phyloP scores from a whole-genome alignment of 768 basidiomycete species.

The Sarcodon sp. region DNA sequence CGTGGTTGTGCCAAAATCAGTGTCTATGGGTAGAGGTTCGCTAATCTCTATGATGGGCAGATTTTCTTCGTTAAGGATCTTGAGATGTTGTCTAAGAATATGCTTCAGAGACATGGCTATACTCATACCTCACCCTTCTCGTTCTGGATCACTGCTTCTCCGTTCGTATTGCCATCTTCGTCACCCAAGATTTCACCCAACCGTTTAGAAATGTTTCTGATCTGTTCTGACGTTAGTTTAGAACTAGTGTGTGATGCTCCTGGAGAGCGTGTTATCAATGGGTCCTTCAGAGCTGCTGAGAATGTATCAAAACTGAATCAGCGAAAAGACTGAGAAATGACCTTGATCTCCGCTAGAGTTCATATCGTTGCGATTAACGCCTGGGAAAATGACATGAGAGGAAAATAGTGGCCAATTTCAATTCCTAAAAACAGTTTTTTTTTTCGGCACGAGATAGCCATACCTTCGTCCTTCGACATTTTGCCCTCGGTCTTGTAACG shows the following conservation, averaged over 20 bases:
- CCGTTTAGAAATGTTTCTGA: slow-evolving; percentile 43
- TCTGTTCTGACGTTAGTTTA: slow-evolving; percentile 32
- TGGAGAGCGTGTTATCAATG: slow-evolving; percentile 23
- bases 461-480: too few relatives aligned
- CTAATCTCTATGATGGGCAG: slow-evolving; percentile 70
- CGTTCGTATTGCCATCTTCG: slow-evolving; percentile 17
- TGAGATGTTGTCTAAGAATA: slow-evolving; percentile 5
- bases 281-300: slow-evolving; percentile 22
- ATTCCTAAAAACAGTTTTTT: not conserved
- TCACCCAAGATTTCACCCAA: slow-evolving; percentile 45
- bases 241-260: slow-evolving; percentile 4
- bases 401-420: too few relatives aligned
- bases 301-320: too few relatives aligned
- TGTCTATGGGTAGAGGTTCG: slow-evolving; percentile 32
- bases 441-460: not conserved
- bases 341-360: too few relatives aligned
- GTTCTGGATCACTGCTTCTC: slow-evolving; percentile 24
- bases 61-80: slow-evolving; percentile 70
- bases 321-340: too few relatives aligned
- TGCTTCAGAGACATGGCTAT: slow-evolving; percentile 4
- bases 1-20: slow-evolving; percentile 6
- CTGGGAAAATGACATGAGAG: too few relatives aligned
- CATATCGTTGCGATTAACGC: too few relatives aligned
- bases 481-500: too few relatives aligned
- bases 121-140: slow-evolving; percentile 48